Evolutionary conservation across 306 rosid genomes (phyloP), one percentile per base, ranked within the genome.

Genomic region (Cyamopsis tetragonoloba): DNA sequence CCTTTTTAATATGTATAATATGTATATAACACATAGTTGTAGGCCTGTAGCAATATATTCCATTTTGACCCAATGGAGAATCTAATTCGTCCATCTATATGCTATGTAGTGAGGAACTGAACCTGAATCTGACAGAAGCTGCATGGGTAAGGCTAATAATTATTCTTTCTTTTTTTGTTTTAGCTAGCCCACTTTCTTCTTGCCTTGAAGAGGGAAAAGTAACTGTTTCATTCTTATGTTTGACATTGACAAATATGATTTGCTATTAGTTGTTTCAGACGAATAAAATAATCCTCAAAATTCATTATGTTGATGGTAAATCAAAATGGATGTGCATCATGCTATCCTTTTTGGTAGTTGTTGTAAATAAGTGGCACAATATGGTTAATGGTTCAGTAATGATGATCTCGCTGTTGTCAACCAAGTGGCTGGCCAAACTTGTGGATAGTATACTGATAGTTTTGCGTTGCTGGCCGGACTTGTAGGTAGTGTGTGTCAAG

Each of bases 81-180:
- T 70, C 76, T 80, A 75, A 75, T 47, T 48, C n/a, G 64, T 74
- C 31, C 42, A 17, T 71, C 41, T 46, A 31, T 72, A 5, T 77
- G 50, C 65, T 57, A 30, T 87, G 92, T 84, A 93, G 97, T 73
- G 95, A 93, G 85, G 97, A 90, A 89, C 82, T 93, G 80, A 44
- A 85, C 82, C 86, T 93, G 47, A 90, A 93, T 83, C 79, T 93
- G 79, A 83, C 95, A 7, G 97, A 90, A 82, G 97, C 97, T 37
- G 97, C 97, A 6, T 90, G 97, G 99, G 97, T 93, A 83, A 83
- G 88, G 66, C 75, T 51, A 19, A 5, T 42, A 43, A 3, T 32
- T 19, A 70, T 27, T 69, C 24, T 46, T 48, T 61, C 18, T 46
- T 46, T 48, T 61, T 13, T 46, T 9, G 60, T 20, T 41, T 67